Evolutionary conservation across 2,329 filamentous ascomycete genomes (phyloP).

Genomic region (Calonectria henricotiae): DNA sequence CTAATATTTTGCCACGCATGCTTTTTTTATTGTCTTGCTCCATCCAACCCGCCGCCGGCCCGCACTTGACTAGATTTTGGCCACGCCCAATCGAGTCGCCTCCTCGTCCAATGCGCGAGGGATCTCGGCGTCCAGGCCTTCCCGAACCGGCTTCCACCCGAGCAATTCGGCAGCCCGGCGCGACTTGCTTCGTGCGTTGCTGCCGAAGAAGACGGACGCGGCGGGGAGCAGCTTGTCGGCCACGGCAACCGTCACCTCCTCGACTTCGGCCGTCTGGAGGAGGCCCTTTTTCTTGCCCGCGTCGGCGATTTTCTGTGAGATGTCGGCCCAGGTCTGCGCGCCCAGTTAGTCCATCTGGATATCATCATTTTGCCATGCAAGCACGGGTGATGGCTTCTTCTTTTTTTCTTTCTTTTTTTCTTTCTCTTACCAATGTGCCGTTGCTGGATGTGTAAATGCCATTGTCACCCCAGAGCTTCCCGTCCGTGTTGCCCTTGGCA

Average conservation of each 20-base stretch:
- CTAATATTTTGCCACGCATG: not conserved
- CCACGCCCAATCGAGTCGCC: slow-evolving; percentile 31
- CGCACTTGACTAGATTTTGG: not conserved
- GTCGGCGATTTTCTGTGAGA: slow-evolving; percentile 52
- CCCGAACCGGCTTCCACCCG: slow-evolving; percentile 69
- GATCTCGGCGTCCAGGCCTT: slow-evolving; percentile 64
- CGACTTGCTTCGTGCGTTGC: slow-evolving; percentile 71
- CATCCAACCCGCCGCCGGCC: no score
- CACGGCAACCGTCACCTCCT: slow-evolving; percentile 59
- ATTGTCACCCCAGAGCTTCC: slow-evolving; percentile 58
- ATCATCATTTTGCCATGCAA: not conserved
- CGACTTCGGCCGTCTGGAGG: slow-evolving; percentile 48
- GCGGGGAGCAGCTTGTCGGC: slow-evolving; percentile 62
- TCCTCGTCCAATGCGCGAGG: slow-evolving; percentile 52
- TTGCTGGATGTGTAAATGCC: slow-evolving; percentile 58
- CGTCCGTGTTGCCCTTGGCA: slow-evolving; percentile 41
- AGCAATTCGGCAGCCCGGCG: slow-evolving; percentile 68
- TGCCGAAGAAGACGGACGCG: slow-evolving; percentile 69
- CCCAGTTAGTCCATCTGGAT: slow-evolving; percentile 10
- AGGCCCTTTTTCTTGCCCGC: slow-evolving; percentile 52
- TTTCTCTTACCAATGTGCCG: slow-evolving; percentile 49
- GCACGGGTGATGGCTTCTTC: no score
- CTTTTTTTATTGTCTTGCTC: no score
- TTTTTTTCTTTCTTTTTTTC: no score
- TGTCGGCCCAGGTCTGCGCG: slow-evolving; percentile 52